These are phyloP conservation scores for Scheffersomyces illinoinensis DNA, from an alignment of 1,139 yeast species.

Conservation along the genomic window DNA sequence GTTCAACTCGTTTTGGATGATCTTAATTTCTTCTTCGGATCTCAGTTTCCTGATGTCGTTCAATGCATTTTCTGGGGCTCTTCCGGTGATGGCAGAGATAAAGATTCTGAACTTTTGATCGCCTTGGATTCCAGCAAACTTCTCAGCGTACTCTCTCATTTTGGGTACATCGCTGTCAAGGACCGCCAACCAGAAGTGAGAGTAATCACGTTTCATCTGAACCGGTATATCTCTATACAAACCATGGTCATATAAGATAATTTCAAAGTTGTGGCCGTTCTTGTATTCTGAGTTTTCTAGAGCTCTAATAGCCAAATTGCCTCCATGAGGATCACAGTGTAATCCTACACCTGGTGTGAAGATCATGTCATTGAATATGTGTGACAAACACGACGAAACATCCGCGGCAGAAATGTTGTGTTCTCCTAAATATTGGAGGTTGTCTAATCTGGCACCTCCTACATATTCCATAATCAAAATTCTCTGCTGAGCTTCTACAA, in stretches of 20 bases:
- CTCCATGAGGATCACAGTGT: slow-evolving; percentile 99
- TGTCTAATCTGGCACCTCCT: slow-evolving; percentile 81
- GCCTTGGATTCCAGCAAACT: slow-evolving; percentile 79
- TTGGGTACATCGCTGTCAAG: slow-evolving; percentile 64
- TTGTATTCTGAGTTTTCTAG: slow-evolving; percentile 24
- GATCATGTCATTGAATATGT: slow-evolving; percentile 91
- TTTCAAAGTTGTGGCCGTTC: slow-evolving; percentile 79
- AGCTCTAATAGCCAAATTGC: slow-evolving; percentile 81
- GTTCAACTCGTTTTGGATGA: slow-evolving; percentile 63
- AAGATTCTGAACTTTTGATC: slow-evolving; percentile 75
- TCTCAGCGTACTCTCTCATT: slow-evolving; percentile 73
- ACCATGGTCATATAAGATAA: slow-evolving; percentile 92
- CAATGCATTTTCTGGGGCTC: slow-evolving; percentile 50
- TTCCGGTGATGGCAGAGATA: slow-evolving; percentile 93
- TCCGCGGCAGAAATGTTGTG: slow-evolving; percentile 72
- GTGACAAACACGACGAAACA: slow-evolving; percentile 83
- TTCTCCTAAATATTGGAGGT: slow-evolving; percentile 59
- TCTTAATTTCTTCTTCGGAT: slow-evolving; percentile 54
- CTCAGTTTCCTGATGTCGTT: slow-evolving; percentile 55
- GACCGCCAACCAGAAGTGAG: slow-evolving; percentile 90
- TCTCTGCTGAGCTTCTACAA: slow-evolving; percentile 66
- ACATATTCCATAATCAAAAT: slow-evolving; percentile 87
- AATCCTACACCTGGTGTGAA: slow-evolving; percentile 89
- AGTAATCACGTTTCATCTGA: slow-evolving; percentile 75
- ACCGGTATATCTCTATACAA: slow-evolving; percentile 83